These are phyloP conservation scores for Pythium periplocum DNA, from an alignment of 352 stramenopile genomes.

Conservation along the genomic window DNA sequence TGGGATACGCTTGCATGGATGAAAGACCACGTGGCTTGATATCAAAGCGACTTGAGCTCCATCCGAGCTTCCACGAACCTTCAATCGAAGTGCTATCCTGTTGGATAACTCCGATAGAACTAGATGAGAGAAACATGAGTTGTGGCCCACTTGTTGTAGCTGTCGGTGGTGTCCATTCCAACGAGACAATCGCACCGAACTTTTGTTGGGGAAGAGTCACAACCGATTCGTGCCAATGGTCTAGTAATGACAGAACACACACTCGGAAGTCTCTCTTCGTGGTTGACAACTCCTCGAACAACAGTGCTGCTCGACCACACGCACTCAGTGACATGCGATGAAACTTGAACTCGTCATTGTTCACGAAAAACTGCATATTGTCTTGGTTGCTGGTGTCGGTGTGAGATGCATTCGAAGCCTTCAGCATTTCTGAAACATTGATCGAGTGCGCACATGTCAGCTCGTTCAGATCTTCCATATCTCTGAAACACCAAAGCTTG, in stretches of 20 bases:
- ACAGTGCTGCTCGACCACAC: slow-evolving; percentile 49
- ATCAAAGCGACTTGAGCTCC: slow-evolving; percentile 58
- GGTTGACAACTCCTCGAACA: slow-evolving; percentile 29
- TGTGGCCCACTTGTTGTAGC: slow-evolving; percentile 44
- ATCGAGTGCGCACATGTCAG: slow-evolving; percentile 34
- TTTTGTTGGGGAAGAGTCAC: slow-evolving; percentile 51
- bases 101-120: slow-evolving; percentile 40
- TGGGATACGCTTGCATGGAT: slow-evolving; percentile 46
- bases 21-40: slow-evolving; percentile 43
- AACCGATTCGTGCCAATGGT: slow-evolving; percentile 48
- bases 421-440: slow-evolving; percentile 22
- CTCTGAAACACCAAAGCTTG: slow-evolving; percentile 51
- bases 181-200: slow-evolving; percentile 45
- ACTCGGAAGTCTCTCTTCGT: slow-evolving; percentile 23
- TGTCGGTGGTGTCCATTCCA: slow-evolving; percentile 61
- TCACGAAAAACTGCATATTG: slow-evolving; percentile 35
- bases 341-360: slow-evolving; percentile 34
- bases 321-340: slow-evolving; percentile 45
- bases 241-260: slow-evolving; percentile 47
- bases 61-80: slow-evolving; percentile 53
- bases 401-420: slow-evolving; percentile 22
- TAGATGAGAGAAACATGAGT: slow-evolving; percentile 60
- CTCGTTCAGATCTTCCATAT: slow-evolving; percentile 42
- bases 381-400: slow-evolving; percentile 7
- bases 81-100: slow-evolving; percentile 31